Conservation (phyloP, 163 green algal species). For the Scenedesmus sp. region DNA sequence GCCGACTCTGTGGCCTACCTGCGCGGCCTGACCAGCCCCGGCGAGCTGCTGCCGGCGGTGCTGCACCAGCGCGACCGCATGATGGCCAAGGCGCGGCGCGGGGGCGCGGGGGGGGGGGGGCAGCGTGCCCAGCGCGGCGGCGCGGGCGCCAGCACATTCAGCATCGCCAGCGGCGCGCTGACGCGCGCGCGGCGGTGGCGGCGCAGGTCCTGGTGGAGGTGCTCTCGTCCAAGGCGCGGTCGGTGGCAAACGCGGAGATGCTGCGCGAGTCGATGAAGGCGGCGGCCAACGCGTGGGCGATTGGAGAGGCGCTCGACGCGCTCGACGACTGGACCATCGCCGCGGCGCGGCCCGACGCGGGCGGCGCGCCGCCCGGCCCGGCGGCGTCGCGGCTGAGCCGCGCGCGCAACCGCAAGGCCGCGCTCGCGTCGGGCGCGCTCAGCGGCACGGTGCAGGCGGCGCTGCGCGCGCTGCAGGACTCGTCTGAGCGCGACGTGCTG, state of each 20-base stretch:
- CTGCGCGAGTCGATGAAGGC: conserved; percentile 52
- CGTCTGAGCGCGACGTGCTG: conserved; percentile 51
- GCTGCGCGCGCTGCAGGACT: conserved; percentile 42
- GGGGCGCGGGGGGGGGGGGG: too few relatives aligned
- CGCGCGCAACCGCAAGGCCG: conserved; percentile 28
- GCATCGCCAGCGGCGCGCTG: too few relatives aligned
- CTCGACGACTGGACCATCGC: conserved; percentile 55
- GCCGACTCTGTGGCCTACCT: conserved; percentile 49
- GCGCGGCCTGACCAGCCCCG: conserved; percentile 46
- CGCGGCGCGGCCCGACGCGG: conserved; percentile 6
- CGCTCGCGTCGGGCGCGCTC: conserved; percentile 9
- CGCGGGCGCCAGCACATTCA: too few relatives aligned
- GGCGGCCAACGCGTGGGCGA: conserved; percentile 56
- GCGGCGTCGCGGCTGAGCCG: background rate
- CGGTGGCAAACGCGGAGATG: conserved; percentile 25
- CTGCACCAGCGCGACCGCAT: conserved; percentile 42
- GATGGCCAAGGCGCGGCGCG: conserved; percentile 44
- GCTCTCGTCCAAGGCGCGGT: conserved; percentile 34
- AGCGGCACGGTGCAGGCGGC: conserved; percentile 44
- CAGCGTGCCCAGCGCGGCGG: too few relatives aligned
- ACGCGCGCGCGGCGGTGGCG: too few relatives aligned
- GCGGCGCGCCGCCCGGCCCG: background rate
- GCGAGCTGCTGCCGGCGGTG: conserved; percentile 53
- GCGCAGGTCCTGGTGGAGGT: conserved; percentile 53
- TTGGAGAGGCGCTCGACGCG: conserved; percentile 33